These are phyloP conservation scores for Pseudonitzschia multistriata DNA, from an alignment of 108 stramenopile species.

Conservation along the genomic window DNA sequence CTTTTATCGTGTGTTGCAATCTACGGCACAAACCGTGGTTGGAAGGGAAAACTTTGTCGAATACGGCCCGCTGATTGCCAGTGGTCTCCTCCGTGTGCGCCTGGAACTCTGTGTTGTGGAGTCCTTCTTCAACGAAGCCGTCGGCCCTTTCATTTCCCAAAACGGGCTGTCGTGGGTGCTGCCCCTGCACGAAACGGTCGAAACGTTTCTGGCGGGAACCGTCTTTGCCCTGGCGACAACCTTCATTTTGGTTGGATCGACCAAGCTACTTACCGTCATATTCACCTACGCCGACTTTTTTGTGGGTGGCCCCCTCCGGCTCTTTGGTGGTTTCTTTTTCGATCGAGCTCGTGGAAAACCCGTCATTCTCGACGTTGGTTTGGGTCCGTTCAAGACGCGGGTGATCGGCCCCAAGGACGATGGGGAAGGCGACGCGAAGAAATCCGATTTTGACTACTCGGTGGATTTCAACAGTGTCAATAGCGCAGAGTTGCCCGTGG, in stretches of 20 bases:
- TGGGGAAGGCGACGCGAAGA: conserved; percentile 39
- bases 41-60: conserved; percentile 84
- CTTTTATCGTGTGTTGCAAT: conserved; percentile 81
- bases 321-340: conserved; percentile 83
- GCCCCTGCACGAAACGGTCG: conserved; percentile 88
- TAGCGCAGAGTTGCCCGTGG: conserved; percentile 33
- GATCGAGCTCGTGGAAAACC: conserved; percentile 84
- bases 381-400: conserved; percentile 80
- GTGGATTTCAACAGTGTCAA: conserved; percentile 52
- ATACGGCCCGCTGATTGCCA: conserved; percentile 90
- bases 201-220: conserved; percentile 89
- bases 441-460: conserved; percentile 17
- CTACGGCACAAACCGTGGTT: conserved; percentile 66
- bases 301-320: conserved; percentile 55
- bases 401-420: conserved; percentile 73
- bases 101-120: conserved; percentile 92
- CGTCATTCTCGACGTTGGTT: conserved; percentile 86
- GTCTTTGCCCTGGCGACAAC: conserved; percentile 90
- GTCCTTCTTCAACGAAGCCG: conserved; percentile 90
- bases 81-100: conserved; percentile 85
- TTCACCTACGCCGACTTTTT: conserved; percentile 84
- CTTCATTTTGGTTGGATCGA: conserved; percentile 90
- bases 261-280: conserved; percentile 86
- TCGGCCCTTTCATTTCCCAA: conserved; percentile 85
- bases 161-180: conserved; percentile 89